Evolutionary conservation across 495 filamentous ascomycete species (phyloP).

Genomic region (Massariosphaeria phaeospora): DNA sequence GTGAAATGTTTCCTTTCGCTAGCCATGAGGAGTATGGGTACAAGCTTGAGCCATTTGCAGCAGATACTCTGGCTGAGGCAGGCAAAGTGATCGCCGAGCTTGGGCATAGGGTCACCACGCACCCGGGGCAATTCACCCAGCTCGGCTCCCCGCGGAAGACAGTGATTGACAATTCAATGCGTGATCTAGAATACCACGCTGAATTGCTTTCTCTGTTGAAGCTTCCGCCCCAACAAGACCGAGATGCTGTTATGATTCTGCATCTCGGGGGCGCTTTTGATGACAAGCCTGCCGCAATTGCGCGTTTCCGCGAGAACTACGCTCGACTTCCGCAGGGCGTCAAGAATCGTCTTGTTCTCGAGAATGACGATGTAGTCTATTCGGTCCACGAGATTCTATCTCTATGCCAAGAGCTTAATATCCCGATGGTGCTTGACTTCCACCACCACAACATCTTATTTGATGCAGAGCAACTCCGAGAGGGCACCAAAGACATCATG

Average conservation of each 20-base stretch:
- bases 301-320: slow-evolving; percentile 80
- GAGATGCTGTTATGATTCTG: slow-evolving; percentile 89
- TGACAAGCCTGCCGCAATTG: slow-evolving; percentile 75
- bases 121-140: slow-evolving; percentile 92
- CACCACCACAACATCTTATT: slow-evolving; percentile 97
- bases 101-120: slow-evolving; percentile 81
- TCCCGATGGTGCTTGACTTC: slow-evolving; percentile 87
- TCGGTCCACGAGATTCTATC: slow-evolving; percentile 87
- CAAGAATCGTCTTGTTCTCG: slow-evolving; percentile 79
- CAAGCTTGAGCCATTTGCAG: slow-evolving; percentile 78
- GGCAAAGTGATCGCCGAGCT: slow-evolving; percentile 74
- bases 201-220: slow-evolving; percentile 77
- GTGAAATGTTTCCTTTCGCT: slow-evolving; percentile 96
- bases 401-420: slow-evolving; percentile 86
- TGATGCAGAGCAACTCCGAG: slow-evolving; percentile 63
- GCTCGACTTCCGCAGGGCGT: slow-evolving; percentile 56
- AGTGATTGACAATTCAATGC: slow-evolving; percentile 69
- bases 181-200: slow-evolving; percentile 85
- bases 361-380: slow-evolving; percentile 92
- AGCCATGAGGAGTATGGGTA: slow-evolving; percentile 86
- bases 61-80: slow-evolving; percentile 67
- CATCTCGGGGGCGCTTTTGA: slow-evolving; percentile 93
- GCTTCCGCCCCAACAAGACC: slow-evolving; percentile 72
- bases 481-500: slow-evolving; percentile 80
- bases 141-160: slow-evolving; percentile 70